phyloP scores from a whole-genome alignment of 2,329 filamentous ascomycete species.

The Sordariomycetes sp. region DNA sequence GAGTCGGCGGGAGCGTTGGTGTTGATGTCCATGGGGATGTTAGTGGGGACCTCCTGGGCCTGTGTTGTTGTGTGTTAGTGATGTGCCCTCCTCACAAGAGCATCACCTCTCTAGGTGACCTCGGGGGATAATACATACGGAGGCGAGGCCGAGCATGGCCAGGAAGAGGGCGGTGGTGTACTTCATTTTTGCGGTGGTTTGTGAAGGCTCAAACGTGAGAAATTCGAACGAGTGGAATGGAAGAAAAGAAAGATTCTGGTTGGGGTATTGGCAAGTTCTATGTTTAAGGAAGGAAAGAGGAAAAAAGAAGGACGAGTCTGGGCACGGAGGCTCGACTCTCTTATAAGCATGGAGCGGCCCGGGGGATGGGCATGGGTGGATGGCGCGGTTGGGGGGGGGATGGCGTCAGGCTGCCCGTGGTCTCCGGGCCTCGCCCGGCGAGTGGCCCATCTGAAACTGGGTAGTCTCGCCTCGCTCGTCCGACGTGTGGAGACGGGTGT shows the following conservation, averaged over 20 bases:
- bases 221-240: not conserved
- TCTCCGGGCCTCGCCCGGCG: not conserved
- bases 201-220: not conserved
- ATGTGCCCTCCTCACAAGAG: not conserved
- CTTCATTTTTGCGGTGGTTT: slow-evolving; percentile 18
- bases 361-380: not conserved
- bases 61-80: not conserved
- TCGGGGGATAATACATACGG: slow-evolving; percentile 11
- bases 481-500: not conserved
- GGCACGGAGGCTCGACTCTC: not conserved
- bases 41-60: not conserved
- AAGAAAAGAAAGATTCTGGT: not conserved
- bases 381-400: not conserved
- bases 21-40: not conserved
- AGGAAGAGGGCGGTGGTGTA: slow-evolving; percentile 19
- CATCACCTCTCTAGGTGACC: too few relatives aligned
- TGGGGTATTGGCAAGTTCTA: not conserved
- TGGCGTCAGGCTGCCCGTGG: not conserved
- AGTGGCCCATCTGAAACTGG: not conserved
- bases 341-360: not conserved
- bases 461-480: not conserved
- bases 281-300: not conserved
- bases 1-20: not conserved
- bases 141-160: slow-evolving; percentile 16
- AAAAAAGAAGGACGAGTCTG: not conserved